Percentiles rank a stretch among this genome's conserved stretches.
Evolutionary conservation across 768 basidiomycete genomes (phyloP).

Genomic region (Rhizopogon rudus): DNA sequence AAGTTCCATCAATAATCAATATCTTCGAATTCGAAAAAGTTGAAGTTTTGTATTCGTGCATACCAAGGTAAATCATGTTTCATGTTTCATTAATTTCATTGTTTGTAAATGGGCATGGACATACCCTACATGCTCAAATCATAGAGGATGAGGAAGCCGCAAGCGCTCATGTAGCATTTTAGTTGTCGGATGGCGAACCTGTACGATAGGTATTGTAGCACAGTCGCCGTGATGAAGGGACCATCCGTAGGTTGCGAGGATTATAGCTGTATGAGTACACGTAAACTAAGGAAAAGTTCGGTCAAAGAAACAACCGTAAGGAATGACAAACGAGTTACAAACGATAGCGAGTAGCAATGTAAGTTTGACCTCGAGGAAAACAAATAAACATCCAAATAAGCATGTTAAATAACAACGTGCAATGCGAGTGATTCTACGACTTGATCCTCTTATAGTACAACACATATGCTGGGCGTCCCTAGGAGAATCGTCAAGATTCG

Average conservation of each 20-base stretch:
- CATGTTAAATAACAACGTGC: not conserved
- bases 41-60: too few relatives aligned
- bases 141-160: too few relatives aligned
- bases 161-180: too few relatives aligned
- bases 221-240: too few relatives aligned
- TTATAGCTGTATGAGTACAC: not conserved
- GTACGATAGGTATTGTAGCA: too few relatives aligned
- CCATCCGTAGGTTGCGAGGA: not conserved
- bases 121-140: too few relatives aligned
- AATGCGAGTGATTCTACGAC: conserved; percentile 10
- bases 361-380: not conserved
- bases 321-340: not conserved
- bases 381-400: not conserved
- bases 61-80: too few relatives aligned
- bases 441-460: conserved; percentile 70
- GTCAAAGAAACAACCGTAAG: not conserved
- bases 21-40: too few relatives aligned
- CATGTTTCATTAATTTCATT: too few relatives aligned
- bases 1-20: too few relatives aligned
- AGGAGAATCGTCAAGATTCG: conserved; percentile 30
- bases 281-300: not conserved
- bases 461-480: conserved; percentile 70
- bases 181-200: too few relatives aligned
- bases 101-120: too few relatives aligned
- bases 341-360: not conserved